These are phyloP conservation scores for Monilinia fructigena DNA, from an alignment of 2,329 filamentous ascomycete species.

Conservation along the genomic window DNA sequence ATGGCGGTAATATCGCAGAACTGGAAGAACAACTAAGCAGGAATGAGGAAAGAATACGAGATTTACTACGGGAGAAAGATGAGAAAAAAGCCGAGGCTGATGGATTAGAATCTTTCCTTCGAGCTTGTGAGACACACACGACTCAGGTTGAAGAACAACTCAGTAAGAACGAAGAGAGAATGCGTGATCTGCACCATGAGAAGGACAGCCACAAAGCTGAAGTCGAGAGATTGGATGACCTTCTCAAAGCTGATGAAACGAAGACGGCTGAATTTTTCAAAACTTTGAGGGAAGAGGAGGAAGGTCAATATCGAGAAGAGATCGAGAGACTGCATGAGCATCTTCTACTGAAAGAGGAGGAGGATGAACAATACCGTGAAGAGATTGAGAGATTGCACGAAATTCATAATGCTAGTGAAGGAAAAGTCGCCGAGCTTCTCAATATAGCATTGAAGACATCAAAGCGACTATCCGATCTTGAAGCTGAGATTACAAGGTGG, in stretches of 20 bases:
- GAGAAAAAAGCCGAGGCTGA: slow-evolving; percentile 7
- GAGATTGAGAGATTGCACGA: slow-evolving; percentile 8
- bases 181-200: not conserved
- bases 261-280: not conserved
- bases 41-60: not conserved
- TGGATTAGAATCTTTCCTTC: slow-evolving; percentile 8
- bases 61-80: not conserved
- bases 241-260: slow-evolving; percentile 6
- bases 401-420: not conserved
- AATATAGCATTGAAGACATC: not conserved
- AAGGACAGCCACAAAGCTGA: not conserved
- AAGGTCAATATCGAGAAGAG: slow-evolving; percentile 1
- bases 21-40: not conserved
- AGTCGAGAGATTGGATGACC: not conserved
- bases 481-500: slow-evolving; percentile 5
- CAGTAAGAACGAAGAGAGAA: not conserved
- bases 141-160: slow-evolving; percentile 11
- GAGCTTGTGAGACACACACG: not conserved
- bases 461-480: slow-evolving; percentile 3
- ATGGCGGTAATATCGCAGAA: not conserved
- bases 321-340: not conserved
- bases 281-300: not conserved
- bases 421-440: slow-evolving; percentile 2
- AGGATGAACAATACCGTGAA: slow-evolving; percentile 2
- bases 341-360: not conserved